Evolutionary conservation across 1,139 yeast genomes (phyloP), one percentile per base, ranked within the genome.

Genomic region (Geotrichum macrosporum): DNA sequence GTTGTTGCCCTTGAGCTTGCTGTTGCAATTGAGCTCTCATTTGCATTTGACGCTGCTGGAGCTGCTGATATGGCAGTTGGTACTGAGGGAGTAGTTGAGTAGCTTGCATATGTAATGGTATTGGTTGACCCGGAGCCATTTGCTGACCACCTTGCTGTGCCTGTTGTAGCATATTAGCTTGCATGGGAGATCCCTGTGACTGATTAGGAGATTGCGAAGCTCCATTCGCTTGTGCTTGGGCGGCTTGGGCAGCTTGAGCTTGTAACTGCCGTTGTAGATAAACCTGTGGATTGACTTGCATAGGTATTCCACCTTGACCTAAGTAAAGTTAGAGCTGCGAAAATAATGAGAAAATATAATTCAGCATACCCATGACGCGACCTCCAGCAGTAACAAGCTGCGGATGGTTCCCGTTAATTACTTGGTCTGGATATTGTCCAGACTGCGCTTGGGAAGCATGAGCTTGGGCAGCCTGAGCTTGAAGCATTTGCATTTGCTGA

Each of bases 351-450:
- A 13, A 9, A 15, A n/a, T 4, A 20, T 20, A n/a, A 19, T 35
- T 12, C n/a, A 21, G 27, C 33, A n/a, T 37, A 37, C 41, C 33
- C 41, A 37, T 29, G 24, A 37, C 41, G 34, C 41, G 41, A 12
- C 44, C 37, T 32, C 44, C 44, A 26, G 44, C 21, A 1, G 44
- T 18, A 5, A 41, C 44, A 22, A 41, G 32, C 33, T 41, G 44
- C 6, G 31, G 20, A 21, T 12, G 32, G 21, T 24, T 33, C n/a
- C 38, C 44, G 20, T 26, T 22, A 9, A 41, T 41, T 5, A 41
- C 37, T 9, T 16, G 44, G 27, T 24, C 31, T 15, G 44, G 20
- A 24, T 32, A 41, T 22, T 41, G 44, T 8, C 26, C 33, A 12
- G 38, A 26, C 16, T 35, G 38, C 12, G 38, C 38, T 21, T 35